Conservation (phyloP, 2,329 filamentous ascomycete genomes). For the Lecanicillium sp. region DNA sequence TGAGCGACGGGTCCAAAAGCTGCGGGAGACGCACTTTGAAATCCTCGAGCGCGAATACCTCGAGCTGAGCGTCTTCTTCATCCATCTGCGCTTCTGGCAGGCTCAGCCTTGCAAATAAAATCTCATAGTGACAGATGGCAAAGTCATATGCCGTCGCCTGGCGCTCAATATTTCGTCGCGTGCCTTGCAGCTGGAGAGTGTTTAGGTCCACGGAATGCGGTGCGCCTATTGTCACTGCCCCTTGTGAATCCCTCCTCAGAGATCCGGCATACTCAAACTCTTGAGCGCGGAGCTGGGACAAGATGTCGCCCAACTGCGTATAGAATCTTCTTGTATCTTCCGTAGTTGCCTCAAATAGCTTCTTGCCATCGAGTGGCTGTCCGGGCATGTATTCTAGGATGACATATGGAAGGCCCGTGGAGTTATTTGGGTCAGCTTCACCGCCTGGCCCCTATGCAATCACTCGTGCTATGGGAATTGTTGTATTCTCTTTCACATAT, state of each 20-base stretch:
- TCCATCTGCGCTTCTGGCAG: background rate
- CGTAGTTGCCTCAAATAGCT: background rate
- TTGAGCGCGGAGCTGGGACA: conserved; percentile 3
- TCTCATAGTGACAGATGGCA: background rate
- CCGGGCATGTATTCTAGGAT: conserved; percentile 4
- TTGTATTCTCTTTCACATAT: conserved; percentile 1
- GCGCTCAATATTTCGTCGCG: background rate
- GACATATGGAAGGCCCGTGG: conserved; percentile 1
- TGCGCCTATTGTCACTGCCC: background rate
- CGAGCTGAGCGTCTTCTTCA: background rate
- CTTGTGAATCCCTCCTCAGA: background rate
- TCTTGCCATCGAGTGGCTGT: background rate
- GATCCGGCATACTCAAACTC: conserved; percentile 3
- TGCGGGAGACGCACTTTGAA: background rate
- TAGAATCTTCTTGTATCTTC: conserved; percentile 1
- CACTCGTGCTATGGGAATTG: conserved; percentile 1
- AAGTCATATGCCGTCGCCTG: background rate
- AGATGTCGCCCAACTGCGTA: background rate
- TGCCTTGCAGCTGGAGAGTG: background rate
- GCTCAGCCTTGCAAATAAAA: background rate
- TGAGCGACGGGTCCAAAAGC: background rate
- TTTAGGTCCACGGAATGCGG: conserved; percentile 3
- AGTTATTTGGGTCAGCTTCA: background rate
- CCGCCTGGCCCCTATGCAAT: background rate
- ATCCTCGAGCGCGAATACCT: conserved; percentile 5